Conservation (phyloP, 2,329 filamentous ascomycete species). For the Colletotrichum camelliae region DNA sequence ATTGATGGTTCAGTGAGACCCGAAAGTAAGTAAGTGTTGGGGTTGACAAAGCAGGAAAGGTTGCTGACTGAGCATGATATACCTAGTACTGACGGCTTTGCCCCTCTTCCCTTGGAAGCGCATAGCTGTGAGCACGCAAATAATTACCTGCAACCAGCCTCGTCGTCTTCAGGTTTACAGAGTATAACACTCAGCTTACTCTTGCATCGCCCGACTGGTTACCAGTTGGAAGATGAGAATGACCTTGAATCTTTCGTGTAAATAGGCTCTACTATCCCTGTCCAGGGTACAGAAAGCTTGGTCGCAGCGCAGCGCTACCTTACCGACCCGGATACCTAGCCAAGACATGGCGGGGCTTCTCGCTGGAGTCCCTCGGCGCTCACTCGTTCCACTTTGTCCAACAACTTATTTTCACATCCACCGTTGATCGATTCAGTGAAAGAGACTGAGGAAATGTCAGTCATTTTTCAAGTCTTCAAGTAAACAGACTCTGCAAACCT, state of each 20-base stretch:
- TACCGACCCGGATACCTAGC: neutral
- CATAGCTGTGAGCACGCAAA: too few species aligned
- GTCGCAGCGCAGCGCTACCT: neutral
- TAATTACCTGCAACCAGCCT: too few species aligned
- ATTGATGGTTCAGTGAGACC: neutral
- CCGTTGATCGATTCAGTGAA: rapidly evolving
- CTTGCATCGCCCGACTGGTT: too few species aligned
- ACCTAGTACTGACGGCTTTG: neutral
- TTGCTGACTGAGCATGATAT: neutral
- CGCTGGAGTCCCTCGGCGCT: neutral
- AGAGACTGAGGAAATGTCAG: neutral
- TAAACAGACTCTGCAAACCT: neutral
- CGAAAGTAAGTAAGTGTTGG: neutral
- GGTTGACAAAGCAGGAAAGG: neutral
- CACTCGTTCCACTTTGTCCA: neutral
- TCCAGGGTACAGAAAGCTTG: neutral
- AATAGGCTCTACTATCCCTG: neutral
- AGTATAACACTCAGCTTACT: too few species aligned
- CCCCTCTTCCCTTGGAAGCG: neutral
- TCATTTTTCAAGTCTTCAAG: neutral
- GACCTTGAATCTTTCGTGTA: neutral
- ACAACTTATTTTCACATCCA: neutral
- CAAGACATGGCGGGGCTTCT: neutral
- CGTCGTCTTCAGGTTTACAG: too few species aligned
- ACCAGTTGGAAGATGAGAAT: neutral